Base-by-base conservation (phyloP, 176 grass and related monocot genomes). In the Phyllostachys edulis region DNA sequence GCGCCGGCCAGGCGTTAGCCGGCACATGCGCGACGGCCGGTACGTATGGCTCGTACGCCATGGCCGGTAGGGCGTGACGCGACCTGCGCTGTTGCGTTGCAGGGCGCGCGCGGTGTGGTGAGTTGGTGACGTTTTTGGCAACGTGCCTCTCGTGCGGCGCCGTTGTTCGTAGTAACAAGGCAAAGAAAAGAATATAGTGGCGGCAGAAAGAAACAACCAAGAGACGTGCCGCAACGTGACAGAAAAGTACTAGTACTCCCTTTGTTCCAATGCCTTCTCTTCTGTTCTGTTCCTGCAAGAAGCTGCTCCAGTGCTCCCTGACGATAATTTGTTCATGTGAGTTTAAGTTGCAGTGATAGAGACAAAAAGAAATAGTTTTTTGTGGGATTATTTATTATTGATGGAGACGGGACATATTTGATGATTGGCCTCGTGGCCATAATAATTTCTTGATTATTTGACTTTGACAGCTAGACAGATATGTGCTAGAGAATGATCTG, bases 51-150 rank as follows among this genome's bases (percentile, higher is more conserved):
- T 47, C 13, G 42, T 39, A 62, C 26, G 86, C 9, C 80, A 36
- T 39, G 80, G 86, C 18, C 86, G 80, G 86, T 17, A 66, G 73
- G 63, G 51, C 26, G 78, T 76, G 72, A 42, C 79, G 72, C 41
- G 63, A 39, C 63, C 29, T 13, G 77, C 62, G 11, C 47, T 9
- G 59, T 36, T 17, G 44, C 12, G 29, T 0, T 56, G 66, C 79
- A 6, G 40, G 37, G 39, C 32, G 20, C 27, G 47, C 24, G 24
- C 14, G 59, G 60, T 24, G 13, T 24, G 45, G 70, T 32, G 76
- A 9, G 41, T 2, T 10, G 41, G 18, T 24, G 38, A 68, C 51
- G 73, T 34, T 46, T 10, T 56, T 4, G 46, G 45, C 27, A 42
- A 42, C 69, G 9, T 15, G 73, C 4, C 29, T 38, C 32, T 76